phyloP scores from a whole-genome alignment of 164 flowering plant species.

The Dillenia suffruticosa region DNA sequence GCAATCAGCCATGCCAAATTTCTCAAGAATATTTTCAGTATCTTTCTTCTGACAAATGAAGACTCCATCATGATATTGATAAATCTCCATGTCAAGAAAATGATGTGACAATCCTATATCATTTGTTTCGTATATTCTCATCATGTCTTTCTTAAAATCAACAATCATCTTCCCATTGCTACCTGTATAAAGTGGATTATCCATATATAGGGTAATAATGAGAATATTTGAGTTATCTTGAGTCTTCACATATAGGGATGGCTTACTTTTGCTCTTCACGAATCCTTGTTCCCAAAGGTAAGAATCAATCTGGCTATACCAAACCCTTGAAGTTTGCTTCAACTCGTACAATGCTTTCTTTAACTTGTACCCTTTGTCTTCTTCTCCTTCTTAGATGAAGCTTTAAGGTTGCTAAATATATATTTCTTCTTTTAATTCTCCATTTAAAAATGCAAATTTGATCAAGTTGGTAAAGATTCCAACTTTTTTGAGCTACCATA shows the following conservation, averaged over 20 bases:
- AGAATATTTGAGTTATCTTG: neutral
- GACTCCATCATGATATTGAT: neutral
- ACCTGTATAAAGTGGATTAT: neutral
- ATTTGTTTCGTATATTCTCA: neutral
- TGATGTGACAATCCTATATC: neutral
- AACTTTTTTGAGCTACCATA: too few relatives aligned
- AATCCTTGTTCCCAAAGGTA: neutral
- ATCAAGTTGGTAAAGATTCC: neutral
- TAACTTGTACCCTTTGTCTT: neutral
- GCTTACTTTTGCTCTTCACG: neutral
- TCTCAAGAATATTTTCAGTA: neutral
- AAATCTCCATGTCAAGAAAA: slow-evolving; percentile 3
- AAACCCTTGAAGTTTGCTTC: neutral
- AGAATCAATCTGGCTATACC: neutral
- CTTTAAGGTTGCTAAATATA: neutral
- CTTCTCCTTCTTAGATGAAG: neutral
- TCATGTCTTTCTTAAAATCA: neutral
- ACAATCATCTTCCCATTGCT: neutral
- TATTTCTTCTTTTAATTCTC: neutral
- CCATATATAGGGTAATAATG: neutral
- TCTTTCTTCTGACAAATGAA: neutral
- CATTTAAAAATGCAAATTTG: neutral
- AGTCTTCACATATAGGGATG: neutral
- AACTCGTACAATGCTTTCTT: neutral
- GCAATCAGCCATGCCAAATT: neutral